Evolutionary conservation across 2,329 filamentous ascomycete species (phyloP).

Genomic region (Uncinocarpus reesii): DNA sequence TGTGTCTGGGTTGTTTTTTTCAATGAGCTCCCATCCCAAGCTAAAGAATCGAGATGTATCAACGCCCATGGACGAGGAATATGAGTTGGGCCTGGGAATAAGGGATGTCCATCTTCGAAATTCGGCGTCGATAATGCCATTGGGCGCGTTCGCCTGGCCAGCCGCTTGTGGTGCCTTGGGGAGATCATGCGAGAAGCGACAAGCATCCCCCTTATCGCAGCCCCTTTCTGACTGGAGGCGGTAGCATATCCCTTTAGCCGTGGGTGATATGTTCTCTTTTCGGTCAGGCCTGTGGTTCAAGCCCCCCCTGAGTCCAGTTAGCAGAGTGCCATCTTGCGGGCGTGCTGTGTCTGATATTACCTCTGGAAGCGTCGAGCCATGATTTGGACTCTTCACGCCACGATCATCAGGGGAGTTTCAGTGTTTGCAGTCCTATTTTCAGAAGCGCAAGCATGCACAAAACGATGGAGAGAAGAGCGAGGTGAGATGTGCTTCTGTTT

Average conservation of each 20-base stretch:
- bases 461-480: too few relatives aligned
- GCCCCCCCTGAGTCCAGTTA: background rate
- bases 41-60: constrained; percentile 20
- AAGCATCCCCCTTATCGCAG: background rate
- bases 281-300: background rate
- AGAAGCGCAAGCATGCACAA: too few relatives aligned
- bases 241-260: background rate
- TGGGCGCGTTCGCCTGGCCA: background rate
- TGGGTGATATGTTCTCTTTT: background rate
- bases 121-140: background rate
- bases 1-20: constrained; percentile 18
- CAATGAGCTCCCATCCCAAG: constrained; percentile 19
- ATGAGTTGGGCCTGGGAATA: background rate
- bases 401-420: background rate
- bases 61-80: constrained; percentile 1
- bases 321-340: background rate
- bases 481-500: background rate
- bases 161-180: background rate
- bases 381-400: background rate
- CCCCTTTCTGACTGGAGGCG: background rate
- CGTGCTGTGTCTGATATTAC: background rate
- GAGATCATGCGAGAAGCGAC: background rate
- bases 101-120: constrained; percentile 3
- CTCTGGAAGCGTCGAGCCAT: background rate
- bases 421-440: too few relatives aligned